Base-by-base conservation (phyloP, 805 yeast genomes). In the Yarrowia sp. region DNA sequence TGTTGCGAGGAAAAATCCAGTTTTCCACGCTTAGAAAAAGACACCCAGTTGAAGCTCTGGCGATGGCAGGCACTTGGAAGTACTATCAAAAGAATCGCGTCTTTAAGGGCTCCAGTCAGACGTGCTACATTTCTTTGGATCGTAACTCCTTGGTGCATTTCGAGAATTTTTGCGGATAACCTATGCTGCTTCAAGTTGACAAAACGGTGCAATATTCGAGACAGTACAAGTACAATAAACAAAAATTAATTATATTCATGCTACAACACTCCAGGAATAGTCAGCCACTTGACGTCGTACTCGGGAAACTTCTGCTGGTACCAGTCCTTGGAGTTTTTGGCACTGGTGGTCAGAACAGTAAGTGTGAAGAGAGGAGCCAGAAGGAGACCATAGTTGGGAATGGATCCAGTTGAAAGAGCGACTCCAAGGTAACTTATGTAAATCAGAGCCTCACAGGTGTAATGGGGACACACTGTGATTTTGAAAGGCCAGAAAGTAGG, bases 391-490 rank as follows among this genome's bases (percentile, higher is more conserved):
- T 38, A 55, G 10, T 55, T 55, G 3, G 61, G 46, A 14, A 19
- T 4, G 1, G 38, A 27, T 1, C 35, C 35, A 1, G 47, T 55
- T 14, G 61, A 22, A 14, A 38, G n/a, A 29, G 61, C 33, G 2
- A 55, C 36, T 4, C 61, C 33, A 9, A 38, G 38, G n/a, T 38
- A 39, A 13, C 38, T 27, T n/a, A 55, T 1, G 19, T 55, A 55
- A 6, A 55, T 27, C 22, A 25, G 21, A 25, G 21, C 21, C 21
- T 55, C 61, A 10, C 29, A 18, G 9, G 61, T 38, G 36, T 55
- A 55, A 19, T 55, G 61, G 7, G 61, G 61, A 27, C 61, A 55
- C 18, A 55, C 61, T 8, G 47, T 39, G 47, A 38, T 27, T 21
- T 10, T 18, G 13, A 55, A 55, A 6, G 61, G 61, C 35, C 47